Percentiles rank a stretch among this genome's conserved stretches.
Conservation (phyloP, 768 basidiomycete species). For the Pluteus cervinus region DNA sequence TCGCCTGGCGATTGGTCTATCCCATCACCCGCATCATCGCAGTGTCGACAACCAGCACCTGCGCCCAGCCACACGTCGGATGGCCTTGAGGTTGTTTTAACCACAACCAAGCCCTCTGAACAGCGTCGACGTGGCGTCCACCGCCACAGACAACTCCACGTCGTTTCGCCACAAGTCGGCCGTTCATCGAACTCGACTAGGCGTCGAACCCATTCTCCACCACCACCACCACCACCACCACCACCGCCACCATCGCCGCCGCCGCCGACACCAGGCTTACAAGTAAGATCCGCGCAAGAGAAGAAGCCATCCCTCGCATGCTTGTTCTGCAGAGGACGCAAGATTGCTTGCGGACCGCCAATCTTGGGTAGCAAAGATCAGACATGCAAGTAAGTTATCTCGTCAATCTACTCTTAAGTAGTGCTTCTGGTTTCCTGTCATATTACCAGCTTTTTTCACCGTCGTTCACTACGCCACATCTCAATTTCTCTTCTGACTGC, state of each 20-base stretch:
- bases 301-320: conserved; percentile 63
- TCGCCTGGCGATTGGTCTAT: too few species aligned
- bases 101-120: too few species aligned
- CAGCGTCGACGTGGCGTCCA: too few species aligned
- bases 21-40: too few species aligned
- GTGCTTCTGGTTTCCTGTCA: too few species aligned
- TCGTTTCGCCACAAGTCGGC: too few species aligned
- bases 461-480: conserved; percentile 1
- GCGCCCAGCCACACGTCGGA: too few species aligned
- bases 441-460: conserved; percentile 4
- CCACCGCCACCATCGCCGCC: conserved; percentile 13
- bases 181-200: too few species aligned
- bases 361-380: conserved; percentile 44
- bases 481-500: conserved; percentile 1
- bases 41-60: too few species aligned
- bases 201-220: conserved; percentile 4
- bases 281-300: conserved; percentile 23
- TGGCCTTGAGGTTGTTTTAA: too few species aligned
- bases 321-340: conserved; percentile 59
- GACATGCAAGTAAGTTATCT: conserved; percentile 57
- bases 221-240: background rate
- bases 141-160: too few species aligned
- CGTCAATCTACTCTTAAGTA: too few species aligned
- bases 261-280: conserved; percentile 20
- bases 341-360: conserved; percentile 65